phyloP scores from a whole-genome alignment of 2,329 filamentous ascomycete species.

The Cercospora beticola region DNA sequence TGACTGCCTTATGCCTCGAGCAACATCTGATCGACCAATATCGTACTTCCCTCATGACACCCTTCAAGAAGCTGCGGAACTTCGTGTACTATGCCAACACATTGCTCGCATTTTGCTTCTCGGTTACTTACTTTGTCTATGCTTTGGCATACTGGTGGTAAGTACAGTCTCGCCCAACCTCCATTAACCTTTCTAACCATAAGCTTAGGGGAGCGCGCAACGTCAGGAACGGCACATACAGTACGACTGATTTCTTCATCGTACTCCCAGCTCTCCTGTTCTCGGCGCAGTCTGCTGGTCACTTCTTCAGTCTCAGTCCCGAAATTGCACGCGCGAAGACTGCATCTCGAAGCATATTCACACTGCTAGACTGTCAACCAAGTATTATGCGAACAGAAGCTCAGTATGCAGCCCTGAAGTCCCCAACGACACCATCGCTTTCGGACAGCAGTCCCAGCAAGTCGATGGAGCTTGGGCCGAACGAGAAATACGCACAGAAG shows the following conservation, averaged over 20 bases:
- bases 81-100: constrained; percentile 45
- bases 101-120: constrained; percentile 47
- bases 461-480: constrained; percentile 1
- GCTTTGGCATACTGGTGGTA: constrained; percentile 52
- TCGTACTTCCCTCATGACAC: constrained; percentile 40
- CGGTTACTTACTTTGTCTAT: constrained; percentile 50
- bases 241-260: constrained; percentile 46
- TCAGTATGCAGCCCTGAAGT: neutral
- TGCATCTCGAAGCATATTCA: constrained; percentile 47
- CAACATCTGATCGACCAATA: constrained; percentile 42
- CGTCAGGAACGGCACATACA: constrained; percentile 46
- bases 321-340: constrained; percentile 48
- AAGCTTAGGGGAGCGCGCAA: constrained; percentile 40
- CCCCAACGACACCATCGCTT: constrained; percentile 25
- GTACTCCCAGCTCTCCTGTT: constrained; percentile 49
- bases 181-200: neutral
- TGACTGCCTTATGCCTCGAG: constrained; percentile 47
- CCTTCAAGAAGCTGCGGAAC: constrained; percentile 42
- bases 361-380: constrained; percentile 43
- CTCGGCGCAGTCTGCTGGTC: constrained; percentile 49
- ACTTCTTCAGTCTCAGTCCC: constrained; percentile 49
- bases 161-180: neutral
- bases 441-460: constrained; percentile 11
- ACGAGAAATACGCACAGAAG: constrained; percentile 16
- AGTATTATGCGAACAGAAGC: constrained; percentile 34